These are phyloP conservation scores for Globisporangium alternatum DNA, from an alignment of 352 stramenopile species.

Conservation along the genomic window DNA sequence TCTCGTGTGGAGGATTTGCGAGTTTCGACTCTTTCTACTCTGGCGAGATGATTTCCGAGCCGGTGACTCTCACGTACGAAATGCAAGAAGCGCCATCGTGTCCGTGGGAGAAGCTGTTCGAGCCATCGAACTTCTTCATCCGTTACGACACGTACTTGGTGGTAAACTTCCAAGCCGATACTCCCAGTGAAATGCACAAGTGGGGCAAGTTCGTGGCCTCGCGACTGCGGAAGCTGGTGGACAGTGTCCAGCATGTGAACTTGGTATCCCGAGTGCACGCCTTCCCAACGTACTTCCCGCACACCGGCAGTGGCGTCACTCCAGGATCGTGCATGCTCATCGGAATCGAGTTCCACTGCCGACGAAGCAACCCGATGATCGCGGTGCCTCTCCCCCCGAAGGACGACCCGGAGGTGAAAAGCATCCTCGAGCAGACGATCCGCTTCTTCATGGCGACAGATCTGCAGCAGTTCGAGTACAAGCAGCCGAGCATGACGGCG, in stretches of 20 bases:
- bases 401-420: slow-evolving; percentile 70
- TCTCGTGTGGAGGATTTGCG: background rate
- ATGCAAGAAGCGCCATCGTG: slow-evolving; percentile 8
- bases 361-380: slow-evolving; percentile 25
- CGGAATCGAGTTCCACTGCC: slow-evolving; percentile 70
- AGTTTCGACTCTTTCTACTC: slow-evolving; percentile 20
- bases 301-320: slow-evolving; percentile 31
- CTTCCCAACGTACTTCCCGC: slow-evolving; percentile 64
- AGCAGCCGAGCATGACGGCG: slow-evolving; percentile 62
- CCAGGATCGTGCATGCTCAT: slow-evolving; percentile 81
- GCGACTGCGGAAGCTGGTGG: slow-evolving; percentile 74
- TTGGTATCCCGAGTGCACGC: slow-evolving; percentile 61
- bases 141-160: slow-evolving; percentile 78
- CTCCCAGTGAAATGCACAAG: slow-evolving; percentile 65
- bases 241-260: slow-evolving; percentile 65
- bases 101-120: slow-evolving; percentile 71
- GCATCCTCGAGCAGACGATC: slow-evolving; percentile 73
- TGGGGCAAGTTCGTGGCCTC: slow-evolving; percentile 84
- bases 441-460: slow-evolving; percentile 83
- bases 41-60: slow-evolving; percentile 5
- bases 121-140: slow-evolving; percentile 82
- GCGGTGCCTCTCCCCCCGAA: slow-evolving; percentile 24
- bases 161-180: slow-evolving; percentile 62
- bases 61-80: slow-evolving; percentile 9
- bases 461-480: slow-evolving; percentile 78